phyloP scores from a whole-genome alignment of 2,329 filamentous ascomycete species.

The Colletotrichum noveboracense region DNA sequence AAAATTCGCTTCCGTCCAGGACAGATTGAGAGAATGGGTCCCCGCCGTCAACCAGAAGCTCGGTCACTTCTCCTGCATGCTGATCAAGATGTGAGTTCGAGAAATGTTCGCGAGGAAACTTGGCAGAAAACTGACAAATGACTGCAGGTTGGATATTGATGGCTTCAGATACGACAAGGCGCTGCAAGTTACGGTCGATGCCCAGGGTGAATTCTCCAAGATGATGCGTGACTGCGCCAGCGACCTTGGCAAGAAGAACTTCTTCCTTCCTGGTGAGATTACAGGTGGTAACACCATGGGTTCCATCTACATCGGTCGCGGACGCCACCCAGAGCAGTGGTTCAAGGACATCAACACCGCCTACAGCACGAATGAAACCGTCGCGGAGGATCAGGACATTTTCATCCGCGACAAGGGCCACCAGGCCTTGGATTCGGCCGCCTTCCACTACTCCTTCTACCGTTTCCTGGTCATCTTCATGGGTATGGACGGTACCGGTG shows the following conservation, averaged over 20 bases:
- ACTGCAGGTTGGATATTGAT: constrained; percentile 61
- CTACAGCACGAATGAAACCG: constrained; percentile 20
- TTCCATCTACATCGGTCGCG: constrained; percentile 65
- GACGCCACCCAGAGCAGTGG: constrained; percentile 46
- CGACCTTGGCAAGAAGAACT: constrained; percentile 63
- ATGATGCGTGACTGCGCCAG: constrained; percentile 63
- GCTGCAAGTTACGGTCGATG: constrained; percentile 67
- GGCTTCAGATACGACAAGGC: constrained; percentile 73
- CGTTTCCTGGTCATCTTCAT: constrained; percentile 34
- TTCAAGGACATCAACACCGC: constrained; percentile 24
- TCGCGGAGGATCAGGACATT: constrained; percentile 19
- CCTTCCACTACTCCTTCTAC: constrained; percentile 43
- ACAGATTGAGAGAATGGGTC: constrained; percentile 69
- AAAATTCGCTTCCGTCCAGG: constrained; percentile 72
- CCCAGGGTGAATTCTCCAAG: constrained; percentile 61
- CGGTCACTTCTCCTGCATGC: constrained; percentile 66
- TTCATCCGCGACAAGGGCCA: constrained; percentile 64
- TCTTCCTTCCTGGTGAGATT: constrained; percentile 69
- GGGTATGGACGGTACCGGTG: constrained; percentile 36
- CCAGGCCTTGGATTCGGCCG: constrained; percentile 49
- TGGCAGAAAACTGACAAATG: not conserved
- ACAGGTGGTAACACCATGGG: constrained; percentile 67
- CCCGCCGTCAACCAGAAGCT: constrained; percentile 62
- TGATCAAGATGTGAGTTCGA: constrained; percentile 49
- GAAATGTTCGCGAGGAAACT: not conserved